A percentile compares a stretch with the other conserved stretches of the same genome.
phyloP scores from a whole-genome alignment of 2,329 filamentous ascomycete species.

The Thermothelomyces thermophilus region DNA sequence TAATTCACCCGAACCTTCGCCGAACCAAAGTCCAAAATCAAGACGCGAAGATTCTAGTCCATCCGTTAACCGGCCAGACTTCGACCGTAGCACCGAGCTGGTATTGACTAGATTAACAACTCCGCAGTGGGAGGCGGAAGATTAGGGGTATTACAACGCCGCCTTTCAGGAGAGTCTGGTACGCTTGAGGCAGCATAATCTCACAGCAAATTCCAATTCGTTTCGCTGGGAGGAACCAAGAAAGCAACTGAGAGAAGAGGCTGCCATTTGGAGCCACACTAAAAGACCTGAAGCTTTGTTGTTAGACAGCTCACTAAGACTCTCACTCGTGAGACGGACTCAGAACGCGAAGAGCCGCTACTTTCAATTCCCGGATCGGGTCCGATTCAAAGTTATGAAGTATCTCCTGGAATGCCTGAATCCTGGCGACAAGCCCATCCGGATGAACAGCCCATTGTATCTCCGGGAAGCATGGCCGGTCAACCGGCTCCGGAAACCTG shows the following conservation, averaged over 20 bases:
- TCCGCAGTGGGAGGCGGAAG: neutral
- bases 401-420: constrained; percentile 18
- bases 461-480: constrained; percentile 32
- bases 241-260: neutral
- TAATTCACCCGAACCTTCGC: neutral
- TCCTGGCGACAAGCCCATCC: constrained; percentile 19
- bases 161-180: constrained; percentile 7
- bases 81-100: constrained; percentile 24
- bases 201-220: neutral
- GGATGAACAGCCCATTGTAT: constrained; percentile 29
- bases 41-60: accelerated
- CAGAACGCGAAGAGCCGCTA: constrained; percentile 16
- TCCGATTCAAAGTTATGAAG: constrained; percentile 24
- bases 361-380: constrained; percentile 20
- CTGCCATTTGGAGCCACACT: neutral
- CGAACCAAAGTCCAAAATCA: neutral
- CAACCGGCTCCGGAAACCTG: neutral
- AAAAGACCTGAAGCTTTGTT: neutral
- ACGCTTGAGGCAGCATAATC: neutral
- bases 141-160: neutral
- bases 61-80: constrained; percentile 5
- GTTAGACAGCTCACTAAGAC: neutral
- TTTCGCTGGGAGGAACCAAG: neutral
- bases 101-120: constrained; percentile 10
- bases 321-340: neutral